Base-by-base conservation (phyloP, 208 protist genomes). In the Porcisia hertigi region DNA sequence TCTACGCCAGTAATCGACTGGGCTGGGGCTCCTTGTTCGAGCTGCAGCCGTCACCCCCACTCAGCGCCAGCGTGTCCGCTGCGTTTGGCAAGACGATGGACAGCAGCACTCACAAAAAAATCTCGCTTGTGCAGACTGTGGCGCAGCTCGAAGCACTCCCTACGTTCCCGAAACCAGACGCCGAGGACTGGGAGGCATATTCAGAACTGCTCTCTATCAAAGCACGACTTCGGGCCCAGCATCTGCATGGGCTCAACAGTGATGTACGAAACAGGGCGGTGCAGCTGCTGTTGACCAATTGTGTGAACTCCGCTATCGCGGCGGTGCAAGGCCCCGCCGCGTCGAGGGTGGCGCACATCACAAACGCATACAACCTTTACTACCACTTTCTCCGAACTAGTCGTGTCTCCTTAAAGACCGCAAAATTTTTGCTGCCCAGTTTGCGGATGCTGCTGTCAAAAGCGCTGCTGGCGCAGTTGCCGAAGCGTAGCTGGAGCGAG, bases 251-350 rank as follows among this genome's bases (percentile, higher is more conserved):
- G 14, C 80, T 63, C 62, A 79, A 69, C 39, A 80, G 87, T 53
- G 80, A 84, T n/a, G 57, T 75, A 14, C 76, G 70, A 14, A 74
- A 63, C 45, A 34, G 75, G 3, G 78, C 78, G 12, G 59, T 94
- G 64, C 69, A 88, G 62, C 78, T 88, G 34, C 78, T 82, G 1
- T 54, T 82, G 20, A 78, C 67, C 0, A 82, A 63, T 58, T 89
- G 86, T 47, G 91, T 91, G 47, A 97, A 97, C 73, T 88, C 89
- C 53, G 86, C 90, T 36, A 93, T 95, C 66, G 91, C 90, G 3
- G 88, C 88, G 25, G 78, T 85, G 36, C 87, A 87, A 63, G 91
- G 84, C 2, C 86, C 85, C 0, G 23, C 49, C 2, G 16, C 49
- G 7, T 57, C 55, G 9, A 81, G 82, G 20, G 55, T 75, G 41